A percentile compares a stretch with the other conserved stretches of the same genome.
Evolutionary conservation across 805 yeast genomes (phyloP).

Genomic region (Myxozyma geophila): DNA sequence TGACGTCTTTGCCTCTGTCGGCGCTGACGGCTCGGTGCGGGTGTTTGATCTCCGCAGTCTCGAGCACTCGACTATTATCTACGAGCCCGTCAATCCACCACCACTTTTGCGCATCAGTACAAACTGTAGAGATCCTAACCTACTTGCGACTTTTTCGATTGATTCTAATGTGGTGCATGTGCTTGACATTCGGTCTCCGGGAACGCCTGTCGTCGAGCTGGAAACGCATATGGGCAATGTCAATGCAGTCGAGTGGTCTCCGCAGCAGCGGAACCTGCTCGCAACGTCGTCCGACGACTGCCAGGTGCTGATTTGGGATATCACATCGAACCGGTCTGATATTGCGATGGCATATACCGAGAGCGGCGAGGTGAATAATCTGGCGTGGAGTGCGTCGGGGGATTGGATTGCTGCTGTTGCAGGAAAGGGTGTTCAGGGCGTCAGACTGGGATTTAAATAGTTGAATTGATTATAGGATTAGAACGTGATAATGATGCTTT

Average conservation of each 20-base stretch:
- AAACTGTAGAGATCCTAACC: slow-evolving; percentile 77
- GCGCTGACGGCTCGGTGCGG: slow-evolving; percentile 93
- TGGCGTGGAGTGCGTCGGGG: slow-evolving; percentile 72
- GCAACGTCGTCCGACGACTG: slow-evolving; percentile 72
- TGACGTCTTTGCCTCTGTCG: slow-evolving; percentile 85
- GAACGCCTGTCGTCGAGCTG: slow-evolving; percentile 71
- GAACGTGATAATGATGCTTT: background rate
- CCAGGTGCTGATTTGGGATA: slow-evolving; percentile 65
- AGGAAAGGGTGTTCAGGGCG: slow-evolving; percentile 72
- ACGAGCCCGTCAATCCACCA: slow-evolving; percentile 58
- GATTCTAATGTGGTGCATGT: slow-evolving; percentile 68
- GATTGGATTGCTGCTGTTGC: slow-evolving; percentile 80
- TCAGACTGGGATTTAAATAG: slow-evolving; percentile 38
- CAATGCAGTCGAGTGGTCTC: slow-evolving; percentile 85
- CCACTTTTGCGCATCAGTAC: slow-evolving; percentile 80
- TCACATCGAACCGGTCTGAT: slow-evolving; percentile 38
- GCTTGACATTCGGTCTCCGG: slow-evolving; percentile 87
- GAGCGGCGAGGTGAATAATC: slow-evolving; percentile 73
- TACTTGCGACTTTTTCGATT: slow-evolving; percentile 80
- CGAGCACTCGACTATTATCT: slow-evolving; percentile 95
- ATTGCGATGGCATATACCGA: slow-evolving; percentile 59
- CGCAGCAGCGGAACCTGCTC: slow-evolving; percentile 61
- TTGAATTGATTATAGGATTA: background rate
- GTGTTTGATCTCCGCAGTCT: slow-evolving; percentile 76
- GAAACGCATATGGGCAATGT: slow-evolving; percentile 71